These are phyloP conservation scores for Musa balbisiana DNA, from an alignment of 202 grass and related monocot species.

Conservation along the genomic window DNA sequence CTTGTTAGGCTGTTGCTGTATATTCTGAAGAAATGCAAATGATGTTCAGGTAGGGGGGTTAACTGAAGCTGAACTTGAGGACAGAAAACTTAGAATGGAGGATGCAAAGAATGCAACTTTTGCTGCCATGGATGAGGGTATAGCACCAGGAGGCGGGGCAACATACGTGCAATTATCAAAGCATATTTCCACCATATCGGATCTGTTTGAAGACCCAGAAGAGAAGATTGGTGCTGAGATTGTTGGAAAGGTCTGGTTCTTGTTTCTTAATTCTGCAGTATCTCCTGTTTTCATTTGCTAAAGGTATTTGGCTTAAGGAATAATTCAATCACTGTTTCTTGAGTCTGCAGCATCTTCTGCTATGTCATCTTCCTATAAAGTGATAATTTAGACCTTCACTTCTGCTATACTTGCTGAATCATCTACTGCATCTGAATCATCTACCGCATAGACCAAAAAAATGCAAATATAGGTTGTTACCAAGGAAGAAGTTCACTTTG, in stretches of 20 bases:
- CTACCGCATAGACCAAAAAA: no score
- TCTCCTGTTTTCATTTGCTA: background rate
- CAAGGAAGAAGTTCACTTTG: no score
- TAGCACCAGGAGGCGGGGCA: slow-evolving; percentile 73
- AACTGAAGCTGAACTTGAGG: slow-evolving; percentile 90
- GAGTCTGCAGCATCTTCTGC: background rate
- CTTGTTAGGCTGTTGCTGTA: slow-evolving; percentile 5
- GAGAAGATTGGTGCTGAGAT: slow-evolving; percentile 86
- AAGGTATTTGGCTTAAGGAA: background rate
- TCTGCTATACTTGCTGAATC: background rate
- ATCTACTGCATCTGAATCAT: background rate
- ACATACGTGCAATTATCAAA: slow-evolving; percentile 73
- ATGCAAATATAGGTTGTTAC: no score
- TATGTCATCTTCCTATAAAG: background rate
- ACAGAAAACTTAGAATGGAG: slow-evolving; percentile 86
- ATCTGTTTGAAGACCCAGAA: slow-evolving; percentile 57
- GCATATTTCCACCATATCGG: slow-evolving; percentile 55
- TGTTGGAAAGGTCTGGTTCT: slow-evolving; percentile 61
- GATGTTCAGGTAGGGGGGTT: slow-evolving; percentile 71
- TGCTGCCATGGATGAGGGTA: slow-evolving; percentile 89
- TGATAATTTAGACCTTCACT: background rate
- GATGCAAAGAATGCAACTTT: slow-evolving; percentile 97
- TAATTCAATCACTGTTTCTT: background rate
- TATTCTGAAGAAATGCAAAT: slow-evolving; percentile 30
- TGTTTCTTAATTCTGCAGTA: background rate